These are phyloP conservation scores for Cutaneotrichosporon cavernicola DNA, from an alignment of 1,284 basidiomycete genomes.

Conservation along the genomic window DNA sequence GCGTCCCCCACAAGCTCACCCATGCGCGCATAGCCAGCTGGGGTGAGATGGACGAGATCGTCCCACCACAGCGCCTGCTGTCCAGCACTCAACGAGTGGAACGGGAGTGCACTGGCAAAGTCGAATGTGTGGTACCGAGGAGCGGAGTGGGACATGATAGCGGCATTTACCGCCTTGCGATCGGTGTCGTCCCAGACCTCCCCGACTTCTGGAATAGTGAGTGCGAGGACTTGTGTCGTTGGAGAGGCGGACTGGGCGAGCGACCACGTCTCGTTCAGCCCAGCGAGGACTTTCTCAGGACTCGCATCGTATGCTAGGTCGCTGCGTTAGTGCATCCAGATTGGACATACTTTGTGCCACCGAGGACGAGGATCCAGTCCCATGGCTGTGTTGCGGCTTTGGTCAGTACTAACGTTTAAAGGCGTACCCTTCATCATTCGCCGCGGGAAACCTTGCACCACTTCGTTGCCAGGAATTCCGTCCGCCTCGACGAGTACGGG, in stretches of 20 bases:
- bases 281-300: not conserved
- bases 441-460: not conserved
- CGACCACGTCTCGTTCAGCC: not conserved
- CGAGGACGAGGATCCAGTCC: constrained; percentile 19
- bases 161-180: constrained; percentile 6
- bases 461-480: constrained; percentile 9
- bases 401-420: not conserved
- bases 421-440: not conserved
- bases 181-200: not conserved
- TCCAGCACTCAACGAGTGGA: constrained; percentile 3
- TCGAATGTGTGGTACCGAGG: constrained; percentile 14
- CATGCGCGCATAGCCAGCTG: constrained; percentile 14
- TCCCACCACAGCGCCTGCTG: constrained; percentile 13
- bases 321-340: not conserved
- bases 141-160: not conserved
- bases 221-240: constrained; percentile 9
- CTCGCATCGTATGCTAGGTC: constrained; percentile 3
- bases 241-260: not conserved
- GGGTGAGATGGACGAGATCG: constrained; percentile 15
- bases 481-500: constrained; percentile 8
- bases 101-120: constrained; percentile 5
- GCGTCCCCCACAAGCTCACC: constrained; percentile 15
- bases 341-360: constrained; percentile 15
- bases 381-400: not conserved
- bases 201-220: constrained; percentile 15